Evolutionary conservation across 2,329 filamentous ascomycete genomes (phyloP).

Genomic region (Dothideomycetidae sp.): DNA sequence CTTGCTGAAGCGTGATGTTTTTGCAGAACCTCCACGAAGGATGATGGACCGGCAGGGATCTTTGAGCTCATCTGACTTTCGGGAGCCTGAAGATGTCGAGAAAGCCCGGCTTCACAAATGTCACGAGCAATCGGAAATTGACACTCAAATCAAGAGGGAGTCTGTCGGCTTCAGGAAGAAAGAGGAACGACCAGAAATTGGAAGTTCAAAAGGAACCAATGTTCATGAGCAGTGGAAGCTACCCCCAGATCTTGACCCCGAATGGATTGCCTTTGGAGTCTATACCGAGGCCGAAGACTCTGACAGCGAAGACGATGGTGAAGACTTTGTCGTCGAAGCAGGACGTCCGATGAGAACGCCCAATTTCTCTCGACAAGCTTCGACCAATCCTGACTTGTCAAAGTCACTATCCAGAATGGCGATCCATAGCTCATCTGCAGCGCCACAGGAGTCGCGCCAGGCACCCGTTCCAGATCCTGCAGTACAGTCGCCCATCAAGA

Average conservation of each 20-base stretch:
- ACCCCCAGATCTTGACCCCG: slow-evolving; percentile 63
- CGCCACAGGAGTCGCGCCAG: slow-evolving; percentile 19
- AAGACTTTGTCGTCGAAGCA: slow-evolving; percentile 25
- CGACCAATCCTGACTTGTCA: slow-evolving; percentile 29
- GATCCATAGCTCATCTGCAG: slow-evolving; percentile 18
- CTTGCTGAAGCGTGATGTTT: slow-evolving; percentile 56
- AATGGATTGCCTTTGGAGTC: slow-evolving; percentile 86
- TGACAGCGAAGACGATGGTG: slow-evolving; percentile 38
- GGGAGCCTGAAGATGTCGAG: slow-evolving; percentile 20
- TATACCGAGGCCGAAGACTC: slow-evolving; percentile 51
- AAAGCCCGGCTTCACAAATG: slow-evolving; percentile 10
- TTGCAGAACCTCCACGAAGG: slow-evolving; percentile 46
- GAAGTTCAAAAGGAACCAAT: too few species aligned
- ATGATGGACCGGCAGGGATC: slow-evolving; percentile 32
- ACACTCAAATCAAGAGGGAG: slow-evolving; percentile 32
- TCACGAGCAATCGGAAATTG: slow-evolving; percentile 31
- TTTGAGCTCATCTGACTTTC: slow-evolving; percentile 26
- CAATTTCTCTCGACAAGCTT: slow-evolving; percentile 15
- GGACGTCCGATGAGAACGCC: slow-evolving; percentile 9
- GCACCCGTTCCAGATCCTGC: slow-evolving; percentile 25
- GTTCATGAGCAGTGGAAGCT: slow-evolving; percentile 38
- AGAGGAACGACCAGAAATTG: neutral
- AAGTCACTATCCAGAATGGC: slow-evolving; percentile 34
- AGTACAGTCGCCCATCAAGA: slow-evolving; percentile 35
- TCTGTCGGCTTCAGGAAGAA: slow-evolving; percentile 15